phyloP scores from a whole-genome alignment of 2,329 filamentous ascomycete species.

The Arthrobotrys pseudoclavata region DNA sequence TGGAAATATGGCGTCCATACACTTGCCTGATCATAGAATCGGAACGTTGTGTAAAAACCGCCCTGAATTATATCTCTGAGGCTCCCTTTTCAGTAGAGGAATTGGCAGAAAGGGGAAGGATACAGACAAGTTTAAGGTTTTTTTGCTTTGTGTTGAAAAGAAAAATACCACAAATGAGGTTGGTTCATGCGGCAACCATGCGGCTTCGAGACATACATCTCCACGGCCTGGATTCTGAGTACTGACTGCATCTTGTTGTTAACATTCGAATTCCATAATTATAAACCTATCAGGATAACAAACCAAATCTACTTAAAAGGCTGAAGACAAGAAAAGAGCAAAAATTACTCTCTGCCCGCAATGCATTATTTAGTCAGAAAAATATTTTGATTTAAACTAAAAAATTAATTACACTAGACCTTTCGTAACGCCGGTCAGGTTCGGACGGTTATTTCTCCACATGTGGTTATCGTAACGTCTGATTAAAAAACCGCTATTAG shows the following conservation, averaged over 20 bases:
- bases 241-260: background rate
- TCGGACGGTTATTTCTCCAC: slow-evolving; percentile 12
- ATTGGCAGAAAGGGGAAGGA: too few species aligned
- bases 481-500: slow-evolving; percentile 4
- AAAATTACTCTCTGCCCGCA: too few species aligned
- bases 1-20: background rate
- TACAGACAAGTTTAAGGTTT: background rate
- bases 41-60: background rate
- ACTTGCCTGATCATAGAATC: background rate
- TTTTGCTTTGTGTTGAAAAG: slow-evolving; percentile 10
- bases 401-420: background rate
- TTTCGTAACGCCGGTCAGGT: slow-evolving; percentile 11
- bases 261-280: background rate
- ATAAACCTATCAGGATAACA: background rate
- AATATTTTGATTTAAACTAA: background rate
- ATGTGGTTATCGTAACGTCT: slow-evolving; percentile 16
- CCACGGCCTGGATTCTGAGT: background rate
- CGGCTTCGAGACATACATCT: slow-evolving; percentile 9
- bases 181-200: slow-evolving; percentile 1
- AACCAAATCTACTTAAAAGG: too few species aligned
- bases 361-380: background rate
- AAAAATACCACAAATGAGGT: slow-evolving; percentile 20
- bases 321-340: too few species aligned
- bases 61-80: background rate
- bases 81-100: too few species aligned